Base-by-base conservation (phyloP, 2,329 filamentous ascomycete genomes). In the Cladorrhinum sp. region DNA sequence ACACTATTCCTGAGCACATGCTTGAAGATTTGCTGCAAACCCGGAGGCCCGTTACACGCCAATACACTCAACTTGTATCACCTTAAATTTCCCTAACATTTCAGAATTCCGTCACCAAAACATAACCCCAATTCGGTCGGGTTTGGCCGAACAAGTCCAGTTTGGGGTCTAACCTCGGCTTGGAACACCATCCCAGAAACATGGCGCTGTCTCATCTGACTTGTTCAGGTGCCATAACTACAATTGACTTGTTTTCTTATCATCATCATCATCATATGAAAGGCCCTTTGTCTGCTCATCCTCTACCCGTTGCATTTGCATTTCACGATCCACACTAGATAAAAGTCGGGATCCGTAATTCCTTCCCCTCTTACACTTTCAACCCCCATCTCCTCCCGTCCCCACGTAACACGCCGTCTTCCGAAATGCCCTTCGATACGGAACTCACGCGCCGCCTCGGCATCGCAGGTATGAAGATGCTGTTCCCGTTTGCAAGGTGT, bases 361-460 rank as follows among this genome's bases (percentile, higher is more conserved):
- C 25, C 25, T 5, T 29, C 25, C 25, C 10, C 25, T 29, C 25
- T 36, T 36, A 3, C 10, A 10, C 16, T 12, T 36, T 10, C 16
- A 12, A 12, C 27, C 27, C n/a, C n/a, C n/a, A n/a, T n/a, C n/a
- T n/a, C n/a, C n/a, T n/a, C n/a, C n/a, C n/a, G n/a, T n/a, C n/a
- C n/a, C n/a, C n/a, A n/a, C 32, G 32, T 36, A 36, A 36, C 32
- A 36, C 32, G 32, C 32, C 32, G 32, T 13, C 32, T 36, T 36
- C 32, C 32, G 32, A 65, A 60, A 85, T 85, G 83, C 81, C 83
- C 69, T 80, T 85, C 73, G 72, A 82, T 66, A 85, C 83, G 63
- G 80, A 82, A 68, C 74, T 85, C 63, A 85, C 83, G 60, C 79
- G 81, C 70, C 78, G 77, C 51, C 79, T 85, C 69, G 83, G 83